A percentile compares a stretch with the other conserved stretches of the same genome.
Conservation (phyloP, 768 basidiomycete genomes). For the Terana coerulea region DNA sequence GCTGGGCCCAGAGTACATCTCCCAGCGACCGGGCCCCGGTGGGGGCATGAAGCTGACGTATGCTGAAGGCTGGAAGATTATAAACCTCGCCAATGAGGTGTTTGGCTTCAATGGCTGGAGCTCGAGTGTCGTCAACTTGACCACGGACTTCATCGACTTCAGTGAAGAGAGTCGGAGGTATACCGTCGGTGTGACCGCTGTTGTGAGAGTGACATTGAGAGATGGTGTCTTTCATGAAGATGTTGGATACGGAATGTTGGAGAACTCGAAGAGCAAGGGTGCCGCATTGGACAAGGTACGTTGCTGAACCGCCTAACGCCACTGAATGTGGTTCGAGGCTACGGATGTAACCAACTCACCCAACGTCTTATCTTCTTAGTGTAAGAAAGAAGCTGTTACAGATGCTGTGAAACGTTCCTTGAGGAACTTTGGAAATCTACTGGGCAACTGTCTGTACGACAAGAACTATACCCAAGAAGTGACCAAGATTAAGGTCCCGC, state of each 20-base stretch:
- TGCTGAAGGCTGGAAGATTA: constrained; percentile 96
- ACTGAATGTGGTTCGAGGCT: neutral
- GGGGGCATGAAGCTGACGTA: constrained; percentile 89
- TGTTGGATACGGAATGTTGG: constrained; percentile 83
- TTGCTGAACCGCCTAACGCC: neutral
- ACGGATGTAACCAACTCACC: neutral
- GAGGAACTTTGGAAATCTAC: constrained; percentile 87
- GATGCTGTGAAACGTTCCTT: constrained; percentile 91
- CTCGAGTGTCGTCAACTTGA: constrained; percentile 68
- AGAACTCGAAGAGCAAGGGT: constrained; percentile 84
- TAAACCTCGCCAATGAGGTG: constrained; percentile 96
- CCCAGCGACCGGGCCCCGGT: constrained; percentile 82
- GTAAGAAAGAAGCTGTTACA: constrained; percentile 97
- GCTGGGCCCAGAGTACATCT: constrained; percentile 93
- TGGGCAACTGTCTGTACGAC: constrained; percentile 98
- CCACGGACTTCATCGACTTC: constrained; percentile 76
- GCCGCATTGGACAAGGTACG: constrained; percentile 88
- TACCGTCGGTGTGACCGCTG: constrained; percentile 76
- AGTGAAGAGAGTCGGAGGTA: constrained; percentile 63
- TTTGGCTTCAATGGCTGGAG: constrained; percentile 99
- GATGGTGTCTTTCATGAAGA: constrained; percentile 94
- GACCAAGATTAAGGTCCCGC: constrained; percentile 79
- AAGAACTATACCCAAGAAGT: constrained; percentile 84
- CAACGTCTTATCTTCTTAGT: constrained; percentile 43
- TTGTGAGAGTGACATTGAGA: constrained; percentile 80